Evolutionary conservation across 2,329 filamentous ascomycete genomes (phyloP).

Genomic region (Aureobasidium leucospermi): DNA sequence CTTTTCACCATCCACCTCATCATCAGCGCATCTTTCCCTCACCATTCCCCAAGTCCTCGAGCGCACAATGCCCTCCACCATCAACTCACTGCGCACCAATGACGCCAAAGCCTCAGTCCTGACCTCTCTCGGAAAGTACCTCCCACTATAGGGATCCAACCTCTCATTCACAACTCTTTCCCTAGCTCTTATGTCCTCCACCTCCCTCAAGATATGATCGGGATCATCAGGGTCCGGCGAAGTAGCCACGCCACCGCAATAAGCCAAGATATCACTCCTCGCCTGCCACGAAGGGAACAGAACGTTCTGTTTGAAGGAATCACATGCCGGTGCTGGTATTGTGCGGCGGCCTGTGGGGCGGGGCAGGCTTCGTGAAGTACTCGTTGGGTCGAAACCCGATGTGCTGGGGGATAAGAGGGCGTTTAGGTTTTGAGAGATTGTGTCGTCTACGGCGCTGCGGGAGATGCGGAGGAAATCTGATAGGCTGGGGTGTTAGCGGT

Average conservation of each 20-base stretch:
- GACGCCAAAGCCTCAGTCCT: constrained; percentile 72
- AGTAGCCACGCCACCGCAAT: constrained; percentile 82
- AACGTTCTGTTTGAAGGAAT: constrained; percentile 64
- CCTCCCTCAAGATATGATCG: constrained; percentile 60
- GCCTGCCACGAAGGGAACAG: constrained; percentile 85
- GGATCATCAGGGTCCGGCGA: constrained; percentile 83
- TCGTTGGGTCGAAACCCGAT: constrained; percentile 68
- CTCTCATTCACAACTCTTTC: constrained; percentile 78
- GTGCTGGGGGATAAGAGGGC: constrained; percentile 70
- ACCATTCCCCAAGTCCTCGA: constrained; percentile 75
- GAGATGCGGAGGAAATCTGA: constrained; percentile 87
- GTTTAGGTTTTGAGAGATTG: constrained; percentile 88
- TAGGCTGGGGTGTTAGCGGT: constrained; percentile 23
- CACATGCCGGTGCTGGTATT: constrained; percentile 58
- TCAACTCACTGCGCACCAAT: constrained; percentile 65
- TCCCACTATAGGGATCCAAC: constrained; percentile 80
- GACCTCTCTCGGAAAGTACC: constrained; percentile 73
- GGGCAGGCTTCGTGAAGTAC: constrained; percentile 58
- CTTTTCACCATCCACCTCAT: constrained; percentile 45
- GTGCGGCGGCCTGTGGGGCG: constrained; percentile 41
- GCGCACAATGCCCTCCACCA: constrained; percentile 72
- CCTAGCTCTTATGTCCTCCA: constrained; percentile 61
- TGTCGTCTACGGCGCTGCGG: constrained; percentile 79
- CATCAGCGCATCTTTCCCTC: constrained; percentile 59
- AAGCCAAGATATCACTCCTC: constrained; percentile 74